phyloP scores from a whole-genome alignment of 2,329 filamentous ascomycete species.

The Emmonsiellopsis sp. region DNA sequence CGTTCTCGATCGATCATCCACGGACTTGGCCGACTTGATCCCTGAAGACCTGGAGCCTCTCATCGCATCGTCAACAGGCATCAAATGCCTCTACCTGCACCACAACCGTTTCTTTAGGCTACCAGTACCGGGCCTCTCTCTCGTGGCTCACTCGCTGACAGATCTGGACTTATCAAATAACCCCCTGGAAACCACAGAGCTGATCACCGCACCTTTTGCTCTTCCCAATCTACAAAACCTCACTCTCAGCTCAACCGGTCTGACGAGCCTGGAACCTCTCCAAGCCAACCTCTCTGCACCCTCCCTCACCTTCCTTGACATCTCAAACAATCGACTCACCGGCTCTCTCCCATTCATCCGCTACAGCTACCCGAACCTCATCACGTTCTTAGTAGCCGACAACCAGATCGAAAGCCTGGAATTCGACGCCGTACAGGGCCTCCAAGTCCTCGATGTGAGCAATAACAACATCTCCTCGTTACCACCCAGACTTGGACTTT shows the following conservation, averaged over 20 bases:
- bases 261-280: conserved; percentile 61
- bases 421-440: conserved; percentile 62
- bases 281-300: conserved; percentile 62
- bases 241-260: conserved; percentile 64
- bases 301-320: conserved; percentile 64
- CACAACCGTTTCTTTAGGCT: conserved; percentile 66
- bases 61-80: conserved; percentile 34
- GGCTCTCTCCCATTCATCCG: conserved; percentile 58
- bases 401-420: conserved; percentile 69
- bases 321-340: conserved; percentile 72
- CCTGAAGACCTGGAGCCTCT: conserved; percentile 39
- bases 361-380: conserved; percentile 59
- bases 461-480: conserved; percentile 81
- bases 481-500: conserved; percentile 69
- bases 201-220: conserved; percentile 57
- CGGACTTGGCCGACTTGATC: conserved; percentile 49
- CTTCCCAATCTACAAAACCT: conserved; percentile 70
- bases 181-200: conserved; percentile 55
- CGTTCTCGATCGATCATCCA: conserved; percentile 61
- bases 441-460: conserved; percentile 67
- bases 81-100: conserved; percentile 58
- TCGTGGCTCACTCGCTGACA: conserved; percentile 62
- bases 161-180: conserved; percentile 70
- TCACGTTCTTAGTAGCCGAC: conserved; percentile 63
- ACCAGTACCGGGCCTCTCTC: conserved; percentile 57